Evolutionary conservation across 495 filamentous ascomycete species (phyloP), one percentile per base, ranked within the genome.

Genomic region (Neurospora sp.): DNA sequence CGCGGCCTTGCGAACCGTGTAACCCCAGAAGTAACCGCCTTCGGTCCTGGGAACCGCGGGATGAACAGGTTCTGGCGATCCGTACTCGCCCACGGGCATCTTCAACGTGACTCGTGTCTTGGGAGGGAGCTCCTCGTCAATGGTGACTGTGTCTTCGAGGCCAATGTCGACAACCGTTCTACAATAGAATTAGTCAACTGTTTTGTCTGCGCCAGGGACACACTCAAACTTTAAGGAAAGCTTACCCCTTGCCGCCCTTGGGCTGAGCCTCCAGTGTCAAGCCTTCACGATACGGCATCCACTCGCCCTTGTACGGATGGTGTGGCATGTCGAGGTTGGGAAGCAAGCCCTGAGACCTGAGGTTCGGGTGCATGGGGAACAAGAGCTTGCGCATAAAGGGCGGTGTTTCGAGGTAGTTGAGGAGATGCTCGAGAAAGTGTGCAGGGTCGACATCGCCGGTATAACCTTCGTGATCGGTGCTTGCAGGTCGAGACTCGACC

Each of bases 21-120:
- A 94, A 65, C 92, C 92, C 92, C 91, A 93, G 78, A 93, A 94
- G 78, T 91, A 92, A 7, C 92, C 92, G 0, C 77, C 85, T 69
- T 92, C 87, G 39, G 89, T 86, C 39, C 92, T 84, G 0, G 92
- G 92, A 6, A 82, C 81, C 41, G 83, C 80, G 0, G 90, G 90
- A 65, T 86, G 83, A 3, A 92, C 87, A 4, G 87, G 84, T 73
- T 89, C 85, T 4, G 85, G 88, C 6, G 65, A 71, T 0, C 78
- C 81, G n/a, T 71, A 69, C n/a, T 79, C 73, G 45, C 81, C 77
- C 8, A 82, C 77, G 35, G 86, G 77, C 75, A 94, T 87, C 73
- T 87, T 87, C 53, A 94, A 78, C 0, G 91, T 94, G 31, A 93
- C 84, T 22, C 92, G 86, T 0, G 87, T 89, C 74, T 87, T 85